A percentile compares a stretch with the other conserved stretches of the same genome.
Evolutionary conservation across 352 stramenopile species (phyloP).

Genomic region (Pythium rishiriense): DNA sequence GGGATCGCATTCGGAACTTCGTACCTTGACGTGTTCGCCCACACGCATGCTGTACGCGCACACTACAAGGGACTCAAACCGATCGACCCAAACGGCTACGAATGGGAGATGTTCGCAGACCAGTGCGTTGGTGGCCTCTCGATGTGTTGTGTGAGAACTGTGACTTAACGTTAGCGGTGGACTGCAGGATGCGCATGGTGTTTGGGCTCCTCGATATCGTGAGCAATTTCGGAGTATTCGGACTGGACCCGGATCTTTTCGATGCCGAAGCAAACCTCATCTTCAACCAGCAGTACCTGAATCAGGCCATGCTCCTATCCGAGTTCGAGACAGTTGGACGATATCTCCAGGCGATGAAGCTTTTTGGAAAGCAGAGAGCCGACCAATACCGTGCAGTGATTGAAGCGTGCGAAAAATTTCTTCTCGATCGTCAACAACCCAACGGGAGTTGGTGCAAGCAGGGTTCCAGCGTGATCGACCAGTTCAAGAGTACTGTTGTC

Average conservation of each 20-base stretch:
- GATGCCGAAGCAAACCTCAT: constrained; percentile 73
- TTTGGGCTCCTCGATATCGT: constrained; percentile 78
- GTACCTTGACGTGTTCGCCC: constrained; percentile 70
- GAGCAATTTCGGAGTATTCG: constrained; percentile 75
- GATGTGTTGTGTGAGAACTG: background rate
- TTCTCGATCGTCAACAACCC: constrained; percentile 64
- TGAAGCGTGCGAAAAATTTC: constrained; percentile 55
- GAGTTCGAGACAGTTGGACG: constrained; percentile 77
- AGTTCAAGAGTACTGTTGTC: constrained; percentile 80
- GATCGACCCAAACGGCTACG: constrained; percentile 58
- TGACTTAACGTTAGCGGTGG: background rate
- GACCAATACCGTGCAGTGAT: constrained; percentile 48
- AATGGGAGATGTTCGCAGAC: constrained; percentile 65
- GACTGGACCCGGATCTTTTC: constrained; percentile 69
- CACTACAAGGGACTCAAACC: constrained; percentile 76
- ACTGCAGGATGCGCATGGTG: constrained; percentile 69
- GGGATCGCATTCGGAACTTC: constrained; percentile 69
- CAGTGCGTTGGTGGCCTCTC: constrained; percentile 50
- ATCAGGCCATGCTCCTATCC: constrained; percentile 66
- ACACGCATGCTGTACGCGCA: constrained; percentile 61
- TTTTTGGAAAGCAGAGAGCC: constrained; percentile 55
- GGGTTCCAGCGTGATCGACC: constrained; percentile 51
- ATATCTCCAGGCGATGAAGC: constrained; percentile 76
- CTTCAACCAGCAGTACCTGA: constrained; percentile 68
- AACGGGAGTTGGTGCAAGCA: constrained; percentile 78